These are phyloP conservation scores for Exophiala sp. DNA, from an alignment of 2,329 filamentous ascomycete genomes.

Conservation along the genomic window DNA sequence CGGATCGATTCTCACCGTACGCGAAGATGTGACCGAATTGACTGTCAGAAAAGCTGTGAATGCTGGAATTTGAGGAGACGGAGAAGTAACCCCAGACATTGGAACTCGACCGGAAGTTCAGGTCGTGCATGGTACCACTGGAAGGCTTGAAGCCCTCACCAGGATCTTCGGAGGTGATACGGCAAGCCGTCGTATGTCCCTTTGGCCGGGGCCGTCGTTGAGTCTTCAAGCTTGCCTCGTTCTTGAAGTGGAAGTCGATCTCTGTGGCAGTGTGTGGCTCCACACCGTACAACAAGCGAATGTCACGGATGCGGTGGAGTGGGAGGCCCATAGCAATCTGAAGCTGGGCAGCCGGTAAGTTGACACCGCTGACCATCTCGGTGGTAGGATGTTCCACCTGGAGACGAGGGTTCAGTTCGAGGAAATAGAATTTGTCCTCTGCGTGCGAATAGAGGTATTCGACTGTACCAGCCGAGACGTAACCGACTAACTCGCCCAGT, in stretches of 20 bases:
- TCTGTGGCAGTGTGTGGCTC: slow-evolving; percentile 79
- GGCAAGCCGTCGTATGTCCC: slow-evolving; percentile 95
- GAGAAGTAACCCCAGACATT: slow-evolving; percentile 99
- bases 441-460: slow-evolving; percentile 98
- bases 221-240: slow-evolving; percentile 70
- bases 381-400: slow-evolving; percentile 99
- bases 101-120: slow-evolving; percentile 97
- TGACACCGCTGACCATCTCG: slow-evolving; percentile 98
- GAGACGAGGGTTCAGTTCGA: slow-evolving; percentile 96
- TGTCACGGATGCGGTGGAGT: slow-evolving; percentile 90
- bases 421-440: slow-evolving; percentile 98
- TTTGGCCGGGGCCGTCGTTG: slow-evolving; percentile 89
- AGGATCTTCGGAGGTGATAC: slow-evolving; percentile 97
- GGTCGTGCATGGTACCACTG: slow-evolving; percentile 95
- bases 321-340: slow-evolving; percentile 99
- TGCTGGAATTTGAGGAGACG: slow-evolving; percentile 89
- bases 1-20: slow-evolving; percentile 93
- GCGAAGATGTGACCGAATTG: slow-evolving; percentile 99
- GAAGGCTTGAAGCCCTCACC: slow-evolving; percentile 99
- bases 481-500: slow-evolving; percentile 87
- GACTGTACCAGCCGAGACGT: slow-evolving; percentile 96
- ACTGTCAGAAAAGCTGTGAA: slow-evolving; percentile 98
- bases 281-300: slow-evolving; percentile 89
- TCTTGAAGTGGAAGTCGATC: slow-evolving; percentile 96
- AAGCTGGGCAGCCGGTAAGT: slow-evolving; percentile 91